phyloP scores from a whole-genome alignment of 345 rosid genomes.

The Citrus unshiu region DNA sequence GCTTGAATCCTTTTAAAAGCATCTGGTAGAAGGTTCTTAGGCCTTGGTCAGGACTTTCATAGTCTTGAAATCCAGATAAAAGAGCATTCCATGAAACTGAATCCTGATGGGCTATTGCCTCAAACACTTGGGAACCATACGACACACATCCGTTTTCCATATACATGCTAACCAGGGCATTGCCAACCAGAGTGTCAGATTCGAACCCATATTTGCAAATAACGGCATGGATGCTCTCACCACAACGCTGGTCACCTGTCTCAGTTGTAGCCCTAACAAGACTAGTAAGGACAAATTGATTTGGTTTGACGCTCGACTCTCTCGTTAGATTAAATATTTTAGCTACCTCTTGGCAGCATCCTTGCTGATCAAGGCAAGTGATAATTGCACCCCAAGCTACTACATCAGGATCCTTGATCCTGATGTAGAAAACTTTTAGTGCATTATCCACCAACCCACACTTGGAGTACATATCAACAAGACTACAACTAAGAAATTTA shows the following conservation, averaged over 20 bases:
- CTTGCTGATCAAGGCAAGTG: constrained; percentile 36
- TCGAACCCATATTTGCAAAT: constrained; percentile 36
- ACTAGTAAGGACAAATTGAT: constrained; percentile 30
- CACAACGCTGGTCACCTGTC: constrained; percentile 22
- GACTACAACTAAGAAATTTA: constrained; percentile 36
- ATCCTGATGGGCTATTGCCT: constrained; percentile 28
- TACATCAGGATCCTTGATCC: constrained; percentile 33
- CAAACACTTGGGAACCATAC: constrained; percentile 35
- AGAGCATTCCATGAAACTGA: constrained; percentile 42
- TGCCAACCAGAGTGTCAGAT: constrained; percentile 27
- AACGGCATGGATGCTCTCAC: constrained; percentile 40
- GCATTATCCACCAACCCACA: constrained; percentile 37
- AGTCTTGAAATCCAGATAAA: constrained; percentile 28
- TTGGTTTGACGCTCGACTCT: constrained; percentile 32
- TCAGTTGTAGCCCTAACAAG: constrained; percentile 30
- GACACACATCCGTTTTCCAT: constrained; percentile 27
- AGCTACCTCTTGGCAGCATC: constrained; percentile 27
- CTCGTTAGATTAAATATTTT: constrained; percentile 37
- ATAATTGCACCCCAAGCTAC: constrained; percentile 45
- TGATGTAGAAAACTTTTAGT: constrained; percentile 27
- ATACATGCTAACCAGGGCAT: constrained; percentile 44
- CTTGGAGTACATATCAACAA: constrained; percentile 50
- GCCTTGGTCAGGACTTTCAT: constrained; percentile 23
- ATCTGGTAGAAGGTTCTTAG: constrained; percentile 28
- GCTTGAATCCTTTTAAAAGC: constrained; percentile 34